These are phyloP conservation scores for Marasmius fiardii DNA, from an alignment of 1,284 basidiomycete species.

Conservation along the genomic window DNA sequence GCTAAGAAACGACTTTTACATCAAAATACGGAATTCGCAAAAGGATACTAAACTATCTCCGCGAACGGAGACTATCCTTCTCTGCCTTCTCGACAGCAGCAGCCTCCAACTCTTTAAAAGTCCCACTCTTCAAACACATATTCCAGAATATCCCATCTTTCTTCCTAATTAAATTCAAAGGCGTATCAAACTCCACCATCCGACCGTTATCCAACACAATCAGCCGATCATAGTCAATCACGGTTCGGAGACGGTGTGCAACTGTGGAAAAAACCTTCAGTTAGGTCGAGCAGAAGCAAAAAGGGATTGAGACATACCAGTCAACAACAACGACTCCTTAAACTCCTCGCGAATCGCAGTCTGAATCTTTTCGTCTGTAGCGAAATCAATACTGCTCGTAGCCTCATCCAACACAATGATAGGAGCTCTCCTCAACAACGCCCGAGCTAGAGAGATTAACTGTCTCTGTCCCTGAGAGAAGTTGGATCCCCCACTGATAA, in stretches of 20 bases:
- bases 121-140: constrained; percentile 83
- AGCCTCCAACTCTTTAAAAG: constrained; percentile 65
- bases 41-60: too few relatives aligned
- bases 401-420: constrained; percentile 86
- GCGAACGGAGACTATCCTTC: not conserved
- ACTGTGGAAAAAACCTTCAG: too few relatives aligned
- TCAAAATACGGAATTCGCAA: too few relatives aligned
- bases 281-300: not conserved
- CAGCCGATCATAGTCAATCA: constrained; percentile 78
- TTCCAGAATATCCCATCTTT: constrained; percentile 72
- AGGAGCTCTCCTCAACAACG: constrained; percentile 70
- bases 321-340: constrained; percentile 54
- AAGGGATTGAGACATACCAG: constrained; percentile 35
- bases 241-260: constrained; percentile 68
- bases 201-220: constrained; percentile 80
- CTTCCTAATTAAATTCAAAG: constrained; percentile 70
- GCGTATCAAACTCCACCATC: constrained; percentile 83
- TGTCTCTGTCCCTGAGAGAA: constrained; percentile 86
- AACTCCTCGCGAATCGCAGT: constrained; percentile 80
- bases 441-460: constrained; percentile 77
- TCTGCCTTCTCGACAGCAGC: constrained; percentile 50
- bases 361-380: constrained; percentile 78
- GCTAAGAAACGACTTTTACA: too few relatives aligned
- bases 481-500: constrained; percentile 79
- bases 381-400: constrained; percentile 74